Evolutionary conservation across 768 basidiomycete species (phyloP).

Genomic region (Thelephora ganbajun): DNA sequence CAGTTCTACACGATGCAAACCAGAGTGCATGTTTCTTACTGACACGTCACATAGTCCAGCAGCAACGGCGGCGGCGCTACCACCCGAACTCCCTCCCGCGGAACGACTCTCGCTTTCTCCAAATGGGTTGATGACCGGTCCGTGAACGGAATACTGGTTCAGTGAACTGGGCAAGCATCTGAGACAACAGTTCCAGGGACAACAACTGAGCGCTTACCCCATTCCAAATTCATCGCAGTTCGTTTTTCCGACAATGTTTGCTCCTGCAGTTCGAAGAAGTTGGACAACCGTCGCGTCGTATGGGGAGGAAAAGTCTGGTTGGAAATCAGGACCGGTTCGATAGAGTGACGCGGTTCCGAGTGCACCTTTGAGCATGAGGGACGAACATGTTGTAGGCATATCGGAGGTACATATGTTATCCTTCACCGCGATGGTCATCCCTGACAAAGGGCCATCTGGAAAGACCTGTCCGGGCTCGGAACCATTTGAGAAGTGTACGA

Average conservation of each 20-base stretch:
- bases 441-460: slow-evolving; percentile 19
- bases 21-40: slow-evolving; percentile 19
- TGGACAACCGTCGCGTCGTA: slow-evolving; percentile 80
- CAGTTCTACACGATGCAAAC: slow-evolving; percentile 2
- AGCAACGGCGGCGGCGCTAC: slow-evolving; percentile 88
- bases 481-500: slow-evolving; percentile 22
- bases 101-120: slow-evolving; percentile 31
- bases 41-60: slow-evolving; percentile 75
- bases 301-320: slow-evolving; percentile 57
- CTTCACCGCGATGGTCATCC: slow-evolving; percentile 56
- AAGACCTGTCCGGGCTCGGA: background rate
- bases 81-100: slow-evolving; percentile 90
- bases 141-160: slow-evolving; percentile 60
- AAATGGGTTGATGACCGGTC: slow-evolving; percentile 69
- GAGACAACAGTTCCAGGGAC: background rate
- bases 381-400: slow-evolving; percentile 67
- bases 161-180: slow-evolving; percentile 40
- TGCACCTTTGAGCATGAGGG: slow-evolving; percentile 53
- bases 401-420: slow-evolving; percentile 69
- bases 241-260: slow-evolving; percentile 71
- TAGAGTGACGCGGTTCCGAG: background rate
- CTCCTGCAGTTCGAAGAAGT: slow-evolving; percentile 47
- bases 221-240: slow-evolving; percentile 99
- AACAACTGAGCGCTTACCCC: slow-evolving; percentile 45
- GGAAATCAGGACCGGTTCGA: background rate